Percentiles rank a stretch among this genome's conserved stretches.
These are phyloP conservation scores for Ogataea hybrid DNA, from an alignment of 1,139 yeast species.

Conservation along the genomic window DNA sequence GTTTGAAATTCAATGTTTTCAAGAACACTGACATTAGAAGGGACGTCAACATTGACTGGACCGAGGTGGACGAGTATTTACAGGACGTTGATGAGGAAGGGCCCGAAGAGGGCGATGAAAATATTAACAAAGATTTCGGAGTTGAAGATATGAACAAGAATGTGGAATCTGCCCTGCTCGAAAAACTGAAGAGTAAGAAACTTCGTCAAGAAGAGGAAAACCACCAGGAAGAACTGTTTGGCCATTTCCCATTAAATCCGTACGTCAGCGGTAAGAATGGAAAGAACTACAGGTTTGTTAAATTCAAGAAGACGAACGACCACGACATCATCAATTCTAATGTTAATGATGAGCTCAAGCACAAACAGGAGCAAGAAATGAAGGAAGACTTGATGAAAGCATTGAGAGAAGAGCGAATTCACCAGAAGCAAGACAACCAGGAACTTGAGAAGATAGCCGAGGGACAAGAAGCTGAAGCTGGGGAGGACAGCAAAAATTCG, in stretches of 20 bases:
- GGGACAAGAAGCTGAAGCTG: conserved; percentile 1
- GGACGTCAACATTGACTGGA: conserved; percentile 37
- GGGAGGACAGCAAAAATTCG: conserved; percentile 5
- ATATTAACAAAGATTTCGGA: conserved; percentile 14
- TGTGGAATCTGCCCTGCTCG: conserved; percentile 15
- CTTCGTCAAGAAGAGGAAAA: conserved; percentile 13
- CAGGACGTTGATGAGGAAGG: conserved; percentile 22
- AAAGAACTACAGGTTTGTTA: conserved; percentile 28
- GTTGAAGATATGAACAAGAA: conserved; percentile 16
- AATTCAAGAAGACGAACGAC: conserved; percentile 26
- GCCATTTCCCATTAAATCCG: conserved; percentile 29
- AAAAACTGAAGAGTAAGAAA: conserved; percentile 13
- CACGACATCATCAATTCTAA: conserved; percentile 28
- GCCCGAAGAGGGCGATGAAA: conserved; percentile 13
- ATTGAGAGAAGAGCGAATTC: conserved; percentile 7
- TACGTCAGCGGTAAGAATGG: conserved; percentile 28
- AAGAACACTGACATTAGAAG: conserved; percentile 32
- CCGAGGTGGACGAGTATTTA: conserved; percentile 37
- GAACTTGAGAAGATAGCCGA: conserved; percentile 1
- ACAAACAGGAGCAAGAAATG: conserved; percentile 18
- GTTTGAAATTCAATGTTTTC: conserved; percentile 34
- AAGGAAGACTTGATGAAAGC: conserved; percentile 8
- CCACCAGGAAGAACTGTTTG: conserved; percentile 24
- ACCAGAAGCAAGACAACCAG: conserved; percentile 11
- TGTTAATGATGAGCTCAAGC: conserved; percentile 21